Evolutionary conservation across 306 rosid species (phyloP).

Genomic region (Calophaca sinica): DNA sequence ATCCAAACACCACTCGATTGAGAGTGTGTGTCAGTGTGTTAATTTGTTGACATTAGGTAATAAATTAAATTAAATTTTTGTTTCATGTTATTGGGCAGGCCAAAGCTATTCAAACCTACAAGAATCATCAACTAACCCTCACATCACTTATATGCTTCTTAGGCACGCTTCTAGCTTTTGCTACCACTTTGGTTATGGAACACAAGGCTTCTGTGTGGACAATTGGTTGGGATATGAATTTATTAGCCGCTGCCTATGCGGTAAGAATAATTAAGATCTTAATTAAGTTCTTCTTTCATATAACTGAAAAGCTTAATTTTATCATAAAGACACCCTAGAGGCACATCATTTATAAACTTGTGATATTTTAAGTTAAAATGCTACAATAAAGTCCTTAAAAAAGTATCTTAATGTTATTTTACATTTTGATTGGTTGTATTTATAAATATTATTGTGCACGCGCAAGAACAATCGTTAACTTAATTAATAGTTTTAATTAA

Average conservation of each 20-base stretch:
- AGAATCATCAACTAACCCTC: slow-evolving; percentile 77
- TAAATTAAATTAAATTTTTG: background rate
- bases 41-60: background rate
- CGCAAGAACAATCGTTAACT: too few relatives aligned
- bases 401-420: too few relatives aligned
- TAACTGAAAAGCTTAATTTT: background rate
- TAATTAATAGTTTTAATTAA: too few relatives aligned
- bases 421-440: background rate
- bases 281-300: background rate
- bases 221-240: slow-evolving; percentile 90
- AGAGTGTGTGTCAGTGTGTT: background rate
- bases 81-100: slow-evolving; percentile 53
- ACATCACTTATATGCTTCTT: slow-evolving; percentile 77
- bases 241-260: slow-evolving; percentile 91
- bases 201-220: slow-evolving; percentile 73
- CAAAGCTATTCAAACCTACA: slow-evolving; percentile 79
- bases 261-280: slow-evolving; percentile 52
- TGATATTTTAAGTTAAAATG: background rate
- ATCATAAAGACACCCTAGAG: slow-evolving; percentile 1
- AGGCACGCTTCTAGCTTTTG: slow-evolving; percentile 79
- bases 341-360: background rate
- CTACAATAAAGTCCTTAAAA: background rate
- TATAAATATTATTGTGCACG: too few relatives aligned
- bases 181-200: slow-evolving; percentile 74
- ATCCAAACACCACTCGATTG: too few relatives aligned